Conservation (phyloP, 148 eudicot genomes). For the Arctostaphylos glauca region DNA sequence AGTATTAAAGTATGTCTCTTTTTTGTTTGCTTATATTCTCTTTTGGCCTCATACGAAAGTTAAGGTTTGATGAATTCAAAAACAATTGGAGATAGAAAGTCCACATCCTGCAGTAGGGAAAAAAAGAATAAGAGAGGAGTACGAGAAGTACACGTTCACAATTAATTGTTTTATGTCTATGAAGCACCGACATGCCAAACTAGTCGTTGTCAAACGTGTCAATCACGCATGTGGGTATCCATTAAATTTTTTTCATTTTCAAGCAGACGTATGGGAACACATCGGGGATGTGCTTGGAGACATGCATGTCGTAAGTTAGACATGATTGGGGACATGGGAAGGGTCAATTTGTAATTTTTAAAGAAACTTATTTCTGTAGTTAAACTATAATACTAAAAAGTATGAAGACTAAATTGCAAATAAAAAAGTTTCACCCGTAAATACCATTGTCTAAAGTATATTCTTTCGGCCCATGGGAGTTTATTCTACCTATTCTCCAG, state of each 20-base stretch:
- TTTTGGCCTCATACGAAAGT: background rate
- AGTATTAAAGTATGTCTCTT: slow-evolving; percentile 62
- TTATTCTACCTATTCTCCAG: too few species aligned
- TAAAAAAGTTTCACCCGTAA: background rate
- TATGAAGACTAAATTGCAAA: background rate
- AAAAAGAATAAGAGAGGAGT: background rate
- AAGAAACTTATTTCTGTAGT: background rate
- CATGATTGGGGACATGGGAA: background rate
- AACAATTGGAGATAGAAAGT: background rate
- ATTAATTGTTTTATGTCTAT: background rate
- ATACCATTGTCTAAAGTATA: background rate
- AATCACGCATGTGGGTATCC: background rate
- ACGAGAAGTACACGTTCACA: background rate
- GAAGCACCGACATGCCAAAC: background rate
- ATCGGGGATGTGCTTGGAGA: background rate
- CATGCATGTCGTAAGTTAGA: background rate
- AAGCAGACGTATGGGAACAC: background rate
- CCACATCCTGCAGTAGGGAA: background rate
- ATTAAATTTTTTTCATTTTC: background rate
- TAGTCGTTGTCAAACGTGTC: too few species aligned
- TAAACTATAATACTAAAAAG: background rate
- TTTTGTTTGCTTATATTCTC: background rate
- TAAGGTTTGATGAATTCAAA: background rate
- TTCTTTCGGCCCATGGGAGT: background rate
- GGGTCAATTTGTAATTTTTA: background rate